Evolutionary conservation across 2,329 filamentous ascomycete species (phyloP), one percentile per base, ranked within the genome.

Genomic region (Aspergillus tubingensis): DNA sequence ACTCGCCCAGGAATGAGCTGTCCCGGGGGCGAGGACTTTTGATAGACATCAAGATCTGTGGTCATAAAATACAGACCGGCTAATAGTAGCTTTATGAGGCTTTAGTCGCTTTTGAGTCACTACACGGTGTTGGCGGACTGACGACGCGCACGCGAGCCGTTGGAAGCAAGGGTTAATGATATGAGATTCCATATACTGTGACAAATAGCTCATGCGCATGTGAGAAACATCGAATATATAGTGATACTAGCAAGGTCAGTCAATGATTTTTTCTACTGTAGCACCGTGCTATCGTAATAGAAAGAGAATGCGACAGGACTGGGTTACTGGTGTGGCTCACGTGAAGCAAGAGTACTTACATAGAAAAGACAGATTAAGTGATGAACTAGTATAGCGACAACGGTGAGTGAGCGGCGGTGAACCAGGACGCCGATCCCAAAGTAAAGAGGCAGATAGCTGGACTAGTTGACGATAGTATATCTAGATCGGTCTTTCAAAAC

Each of bases 1-100:
- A 77, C 49, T 76, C 74, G 8, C 70, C 74, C 57, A 77, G 62
- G 36, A 66, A 62, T 32, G 70, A 66, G 51, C 53, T 55, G 38
- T 57, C 54, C 49, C 54, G 49, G 21, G 58, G 43, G 38, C 54
- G 54, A 38, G 54, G 15, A 1, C 25, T 25, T 11, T 43, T 11
- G 38, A 51, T 44, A 44, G 63, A 53, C 65, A 67, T 67, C 8
- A 41, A 43, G 19, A 25, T 30, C 32, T n/a, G 39, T 30, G 23
- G 21, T 44, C 36, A 39, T 11, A n/a, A 23, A n/a, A 17, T 55
- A 17, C 10, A 38, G 13, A 11, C 30, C 15, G n/a, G 25, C 25
- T n/a, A 30, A 50, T 32, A 4, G 25, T 27, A 19, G 47, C 47
- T 30, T 32, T 32, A 30, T 30, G 25, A 8, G 11, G 47, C 10